phyloP scores from a whole-genome alignment of 495 filamentous ascomycete species.

The Hyaloscypha bicolor region DNA sequence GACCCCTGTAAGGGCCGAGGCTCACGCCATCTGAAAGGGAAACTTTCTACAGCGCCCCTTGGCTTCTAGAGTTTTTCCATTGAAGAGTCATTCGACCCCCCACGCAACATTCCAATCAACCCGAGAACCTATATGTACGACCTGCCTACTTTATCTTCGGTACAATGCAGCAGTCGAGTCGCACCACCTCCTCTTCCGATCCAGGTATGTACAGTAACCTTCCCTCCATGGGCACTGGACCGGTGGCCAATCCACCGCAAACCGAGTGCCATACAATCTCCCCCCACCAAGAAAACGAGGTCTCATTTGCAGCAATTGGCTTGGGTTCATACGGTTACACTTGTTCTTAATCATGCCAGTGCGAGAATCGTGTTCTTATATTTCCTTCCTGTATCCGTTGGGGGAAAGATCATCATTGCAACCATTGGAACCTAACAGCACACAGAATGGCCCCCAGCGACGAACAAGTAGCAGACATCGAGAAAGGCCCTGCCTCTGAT shows the following conservation, averaged over 20 bases:
- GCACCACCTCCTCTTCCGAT: conserved; percentile 23
- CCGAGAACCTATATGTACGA: conserved; percentile 15
- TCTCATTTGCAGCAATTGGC: conserved; percentile 22
- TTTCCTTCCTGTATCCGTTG: conserved; percentile 23
- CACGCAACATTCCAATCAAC: background rate
- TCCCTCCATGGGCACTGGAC: conserved; percentile 16
- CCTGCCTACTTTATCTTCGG: conserved; percentile 12
- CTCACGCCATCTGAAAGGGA: background rate
- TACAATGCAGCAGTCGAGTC: conserved; percentile 21
- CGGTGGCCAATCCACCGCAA: conserved; percentile 9
- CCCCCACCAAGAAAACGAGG: background rate
- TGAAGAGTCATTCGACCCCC: background rate
- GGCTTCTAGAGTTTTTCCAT: background rate
- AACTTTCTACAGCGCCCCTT: background rate
- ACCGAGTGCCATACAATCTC: background rate
- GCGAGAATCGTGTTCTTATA: conserved; percentile 82
- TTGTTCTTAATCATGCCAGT: conserved; percentile 99
- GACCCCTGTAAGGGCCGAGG: background rate
- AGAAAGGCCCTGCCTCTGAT: conserved; percentile 12
- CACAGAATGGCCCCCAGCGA: conserved; percentile 22
- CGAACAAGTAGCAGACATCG: conserved; percentile 18
- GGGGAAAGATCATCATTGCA: background rate
- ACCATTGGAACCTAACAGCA: conserved; percentile 7
- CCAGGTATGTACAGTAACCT: conserved; percentile 23
- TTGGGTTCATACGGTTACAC: conserved; percentile 94